Evolutionary conservation across 2,329 filamentous ascomycete genomes (phyloP), one percentile per base, ranked within the genome.

Genomic region (Tympanopsis confertula): DNA sequence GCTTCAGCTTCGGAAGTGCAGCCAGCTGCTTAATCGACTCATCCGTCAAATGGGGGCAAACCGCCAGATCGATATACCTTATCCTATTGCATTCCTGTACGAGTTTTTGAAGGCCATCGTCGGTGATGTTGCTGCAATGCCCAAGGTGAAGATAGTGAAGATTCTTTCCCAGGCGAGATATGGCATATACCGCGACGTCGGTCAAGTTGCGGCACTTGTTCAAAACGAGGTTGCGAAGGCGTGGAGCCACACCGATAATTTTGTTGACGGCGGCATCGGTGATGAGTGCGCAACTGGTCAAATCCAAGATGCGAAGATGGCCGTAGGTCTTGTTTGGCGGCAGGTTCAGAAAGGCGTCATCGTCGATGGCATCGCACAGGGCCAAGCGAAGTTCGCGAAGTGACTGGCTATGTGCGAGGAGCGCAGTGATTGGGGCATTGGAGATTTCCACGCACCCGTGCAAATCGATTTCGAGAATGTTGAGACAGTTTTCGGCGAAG

Each of bases 31-130:
- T 82, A 13, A 98, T 82, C 17, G 88, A 95, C 10, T 72, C 69
- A 49, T 98, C 91, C 0, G 91, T 96, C 42, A 98, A 66, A 48
- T 86, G 80, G 13, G 74, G 75, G 59, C 91, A 98, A 62, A 91
- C 96, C n/a, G 91, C 91, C 32, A 98, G 66, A 54, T 98, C 91
- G 45, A 98, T 98, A 56, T 98, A 98, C 39, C 91, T 76, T 47
- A 98, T 96, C 18, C 91, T 78, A 51, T 89, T 96, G 66, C 91
- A 98, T 38, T 68, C 69, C 47, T 82, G 79, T 28, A 95, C 86
- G 20, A 98, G 69, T 39, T 78, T 79, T 49, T 84, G 83, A 14
- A 98, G 86, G 1, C 86, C 88, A 24, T 78, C 71, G 52, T 98
- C 91, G 0, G 89, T 95, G 52, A 98, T 88, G 35, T 88, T 78